Evolutionary conservation across 768 basidiomycete genomes (phyloP), one percentile per base, ranked within the genome.

Genomic region (Flagelloscypha sp.): DNA sequence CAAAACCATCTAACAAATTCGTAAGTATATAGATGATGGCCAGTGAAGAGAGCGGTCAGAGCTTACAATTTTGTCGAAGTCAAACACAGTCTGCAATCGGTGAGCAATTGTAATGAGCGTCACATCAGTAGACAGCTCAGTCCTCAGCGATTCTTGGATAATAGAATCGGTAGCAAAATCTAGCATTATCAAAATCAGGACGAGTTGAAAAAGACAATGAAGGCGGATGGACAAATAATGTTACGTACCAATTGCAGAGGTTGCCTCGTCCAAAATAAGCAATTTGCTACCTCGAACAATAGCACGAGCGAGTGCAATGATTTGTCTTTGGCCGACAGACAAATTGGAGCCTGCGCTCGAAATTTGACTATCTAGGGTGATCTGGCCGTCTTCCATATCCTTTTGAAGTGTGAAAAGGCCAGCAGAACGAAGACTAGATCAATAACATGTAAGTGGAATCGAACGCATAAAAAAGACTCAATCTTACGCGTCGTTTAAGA

Each of bases 161-260:
- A 63, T 43, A 0, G 54, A 33, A 47, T 72, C 69, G 1, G 68
- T 71, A 37, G 68, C 65, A 42, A 72, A 68, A 49, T 80, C 77
- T 35, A 38, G n/a, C n/a, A n/a, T n/a, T n/a, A n/a, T n/a, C n/a
- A n/a, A n/a, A n/a, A n/a, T n/a, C n/a, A n/a, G n/a, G n/a, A n/a
- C n/a, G n/a, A n/a, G n/a, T n/a, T n/a, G n/a, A n/a, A n/a, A n/a
- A n/a, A n/a, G n/a, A n/a, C n/a, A n/a, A n/a, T n/a, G n/a, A n/a
- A n/a, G n/a, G n/a, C n/a, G n/a, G n/a, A n/a, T n/a, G n/a, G n/a
- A n/a, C n/a, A n/a, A n/a, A n/a, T n/a, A n/a, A n/a, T n/a, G n/a
- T n/a, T n/a, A n/a, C 23, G 62, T 36, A 42, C 45, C 49, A 37
- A 70, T 68, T 0, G 65, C 65, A 31, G 68, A 67, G 3, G 68